phyloP scores from a whole-genome alignment of 1,139 yeast genomes.

The Protomyces inundatus region DNA sequence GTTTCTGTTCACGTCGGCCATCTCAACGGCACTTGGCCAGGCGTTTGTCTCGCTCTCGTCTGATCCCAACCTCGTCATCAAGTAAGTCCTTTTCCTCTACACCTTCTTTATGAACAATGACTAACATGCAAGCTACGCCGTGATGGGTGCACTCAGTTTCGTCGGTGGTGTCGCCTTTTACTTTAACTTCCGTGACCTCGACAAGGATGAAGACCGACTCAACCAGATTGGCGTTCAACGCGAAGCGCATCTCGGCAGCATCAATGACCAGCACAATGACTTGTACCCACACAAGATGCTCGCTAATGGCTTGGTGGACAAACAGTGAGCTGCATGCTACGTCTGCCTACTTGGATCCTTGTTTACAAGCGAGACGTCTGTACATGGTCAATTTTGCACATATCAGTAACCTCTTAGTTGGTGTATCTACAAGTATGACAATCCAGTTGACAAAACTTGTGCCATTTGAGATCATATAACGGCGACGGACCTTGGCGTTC shows the following conservation, averaged over 20 bases:
- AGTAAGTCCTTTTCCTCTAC: conserved; percentile 30
- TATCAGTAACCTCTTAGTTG: too few species aligned
- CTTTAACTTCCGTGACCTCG: conserved; percentile 54
- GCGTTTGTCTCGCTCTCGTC: conserved; percentile 61
- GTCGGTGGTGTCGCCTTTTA: conserved; percentile 61
- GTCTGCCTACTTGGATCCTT: too few species aligned
- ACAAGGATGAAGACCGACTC: conserved; percentile 56
- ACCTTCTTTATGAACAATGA: background rate
- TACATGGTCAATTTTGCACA: too few species aligned
- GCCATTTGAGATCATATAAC: too few species aligned
- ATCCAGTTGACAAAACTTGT: too few species aligned
- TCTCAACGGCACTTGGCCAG: conserved; percentile 68
- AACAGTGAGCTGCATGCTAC: too few species aligned
- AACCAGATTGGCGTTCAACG: conserved; percentile 37
- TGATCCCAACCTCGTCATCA: conserved; percentile 66
- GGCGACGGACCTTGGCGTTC: too few species aligned
- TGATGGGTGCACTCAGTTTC: conserved; percentile 56
- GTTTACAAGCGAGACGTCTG: too few species aligned
- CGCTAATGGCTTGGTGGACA: too few species aligned
- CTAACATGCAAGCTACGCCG: conserved; percentile 44
- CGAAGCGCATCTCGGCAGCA: conserved; percentile 6
- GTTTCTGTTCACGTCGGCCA: conserved; percentile 56
- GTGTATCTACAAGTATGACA: too few species aligned
- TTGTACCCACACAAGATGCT: background rate
- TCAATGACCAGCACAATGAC: conserved; percentile 19